Conservation (phyloP, 768 basidiomycete species). For the Tylopilus balloui region DNA sequence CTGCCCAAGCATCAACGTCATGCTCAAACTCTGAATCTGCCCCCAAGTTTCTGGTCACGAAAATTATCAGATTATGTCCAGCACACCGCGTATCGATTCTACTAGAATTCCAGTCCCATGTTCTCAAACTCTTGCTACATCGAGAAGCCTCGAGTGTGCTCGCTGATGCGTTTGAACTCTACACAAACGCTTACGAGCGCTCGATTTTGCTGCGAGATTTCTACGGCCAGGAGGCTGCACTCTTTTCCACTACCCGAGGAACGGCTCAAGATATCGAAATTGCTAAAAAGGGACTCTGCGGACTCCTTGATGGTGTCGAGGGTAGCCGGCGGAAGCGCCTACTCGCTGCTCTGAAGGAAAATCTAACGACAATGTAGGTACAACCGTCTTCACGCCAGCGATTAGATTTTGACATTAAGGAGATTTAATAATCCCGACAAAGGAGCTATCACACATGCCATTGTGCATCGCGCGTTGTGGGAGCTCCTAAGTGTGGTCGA, state of each 20-base stretch:
- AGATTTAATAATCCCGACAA: conserved; percentile 94
- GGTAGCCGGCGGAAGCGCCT: conserved; percentile 64
- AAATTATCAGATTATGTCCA: conserved; percentile 74
- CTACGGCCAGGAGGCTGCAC: conserved; percentile 80
- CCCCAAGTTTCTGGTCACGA: conserved; percentile 69
- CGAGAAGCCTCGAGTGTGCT: conserved; percentile 79
- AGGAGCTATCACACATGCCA: conserved; percentile 78
- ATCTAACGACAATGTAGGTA: conserved; percentile 68
- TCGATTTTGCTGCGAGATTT: conserved; percentile 79
- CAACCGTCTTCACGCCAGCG: neutral
- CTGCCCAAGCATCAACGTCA: neutral
- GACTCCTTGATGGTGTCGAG: conserved; percentile 61
- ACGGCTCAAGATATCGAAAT: conserved; percentile 60
- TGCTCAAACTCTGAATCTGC: neutral
- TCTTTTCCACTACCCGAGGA: conserved; percentile 58
- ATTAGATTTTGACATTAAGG: neutral
- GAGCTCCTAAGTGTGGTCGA: conserved; percentile 73
- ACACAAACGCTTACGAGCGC: conserved; percentile 81
- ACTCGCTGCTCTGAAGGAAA: conserved; percentile 65
- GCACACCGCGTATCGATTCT: conserved; percentile 72
- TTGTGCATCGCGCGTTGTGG: conserved; percentile 84
- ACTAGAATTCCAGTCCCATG: conserved; percentile 69
- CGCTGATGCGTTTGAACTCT: conserved; percentile 85
- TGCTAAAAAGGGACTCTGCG: conserved; percentile 62
- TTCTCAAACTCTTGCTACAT: conserved; percentile 77